These are phyloP conservation scores for Exidia glandulosa DNA, from an alignment of 768 basidiomycete genomes.

Conservation along the genomic window DNA sequence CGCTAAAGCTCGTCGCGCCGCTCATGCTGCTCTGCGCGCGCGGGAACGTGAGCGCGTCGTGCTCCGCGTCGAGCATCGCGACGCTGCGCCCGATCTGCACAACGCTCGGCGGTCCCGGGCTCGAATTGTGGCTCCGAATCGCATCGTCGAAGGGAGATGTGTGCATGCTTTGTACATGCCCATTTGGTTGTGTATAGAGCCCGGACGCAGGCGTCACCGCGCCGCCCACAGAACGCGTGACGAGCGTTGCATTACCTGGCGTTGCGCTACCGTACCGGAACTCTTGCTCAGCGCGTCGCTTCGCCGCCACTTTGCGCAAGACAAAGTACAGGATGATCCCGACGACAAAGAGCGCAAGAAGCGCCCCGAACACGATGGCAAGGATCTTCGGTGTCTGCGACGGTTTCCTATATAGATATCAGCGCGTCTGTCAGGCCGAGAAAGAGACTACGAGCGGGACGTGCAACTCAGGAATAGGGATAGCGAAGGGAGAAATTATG, in stretches of 20 bases:
- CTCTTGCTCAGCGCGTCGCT: not conserved
- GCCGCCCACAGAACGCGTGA: not conserved
- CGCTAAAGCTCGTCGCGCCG: not conserved
- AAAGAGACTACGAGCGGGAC: not conserved
- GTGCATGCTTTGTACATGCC: too few species aligned
- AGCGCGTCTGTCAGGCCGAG: not conserved
- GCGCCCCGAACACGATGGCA: slow-evolving; percentile 4
- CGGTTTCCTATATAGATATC: not conserved
- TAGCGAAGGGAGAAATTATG: too few species aligned
- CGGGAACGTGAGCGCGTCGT: not conserved
- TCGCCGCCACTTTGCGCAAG: slow-evolving; percentile 4
- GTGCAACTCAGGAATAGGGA: too few species aligned
- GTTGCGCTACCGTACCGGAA: not conserved
- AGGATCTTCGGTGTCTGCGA: not conserved
- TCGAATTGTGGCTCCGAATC: too few species aligned
- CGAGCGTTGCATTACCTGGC: not conserved
- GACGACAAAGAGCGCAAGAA: slow-evolving; percentile 10
- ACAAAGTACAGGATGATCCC: slow-evolving; percentile 7
- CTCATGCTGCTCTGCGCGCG: not conserved
- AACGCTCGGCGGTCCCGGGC: not conserved
- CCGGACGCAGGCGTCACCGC: not conserved
- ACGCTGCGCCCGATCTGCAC: not conserved
- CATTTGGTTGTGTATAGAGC: not conserved
- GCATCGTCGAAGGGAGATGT: too few species aligned
- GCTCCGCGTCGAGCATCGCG: not conserved